phyloP scores from a whole-genome alignment of 768 basidiomycete species.

The Jaapia argillacea region DNA sequence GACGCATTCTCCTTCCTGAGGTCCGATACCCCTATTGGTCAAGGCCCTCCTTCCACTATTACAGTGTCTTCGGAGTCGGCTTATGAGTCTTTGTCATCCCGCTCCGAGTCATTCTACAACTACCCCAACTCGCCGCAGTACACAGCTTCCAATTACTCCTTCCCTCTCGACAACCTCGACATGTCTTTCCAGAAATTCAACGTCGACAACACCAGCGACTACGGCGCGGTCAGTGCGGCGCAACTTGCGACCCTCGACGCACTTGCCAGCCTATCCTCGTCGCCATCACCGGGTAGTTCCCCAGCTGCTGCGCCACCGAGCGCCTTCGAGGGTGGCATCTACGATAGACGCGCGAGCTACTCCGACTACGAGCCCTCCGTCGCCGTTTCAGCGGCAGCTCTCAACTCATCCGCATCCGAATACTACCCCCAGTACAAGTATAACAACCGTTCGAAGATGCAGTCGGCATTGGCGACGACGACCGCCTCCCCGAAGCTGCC shows the following conservation, averaged over 20 bases:
- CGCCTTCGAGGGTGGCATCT: constrained; percentile 21
- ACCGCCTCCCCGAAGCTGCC: constrained; percentile 44
- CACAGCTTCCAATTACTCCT: constrained; percentile 40
- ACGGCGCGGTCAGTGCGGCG: constrained; percentile 25
- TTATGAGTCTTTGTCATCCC: constrained; percentile 58
- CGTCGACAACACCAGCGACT: constrained; percentile 45
- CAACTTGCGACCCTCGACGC: constrained; percentile 4
- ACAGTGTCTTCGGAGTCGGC: constrained; percentile 73
- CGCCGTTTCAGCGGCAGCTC: constrained; percentile 35
- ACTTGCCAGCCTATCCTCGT: constrained; percentile 13
- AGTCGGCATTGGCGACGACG: constrained; percentile 40
- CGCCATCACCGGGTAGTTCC: constrained; percentile 48
- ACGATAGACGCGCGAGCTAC: constrained; percentile 38
- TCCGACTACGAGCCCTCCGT: constrained; percentile 55
- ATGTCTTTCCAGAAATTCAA: constrained; percentile 63
- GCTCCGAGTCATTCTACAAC: constrained; percentile 64
- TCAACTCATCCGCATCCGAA: constrained; percentile 39
- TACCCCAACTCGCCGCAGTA: constrained; percentile 41
- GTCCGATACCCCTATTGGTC: constrained; percentile 45
- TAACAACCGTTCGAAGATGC: constrained; percentile 13
- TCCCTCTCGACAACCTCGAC: constrained; percentile 57
- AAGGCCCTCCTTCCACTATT: constrained; percentile 69
- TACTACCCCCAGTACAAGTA: constrained; percentile 26
- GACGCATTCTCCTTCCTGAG: constrained; percentile 57
- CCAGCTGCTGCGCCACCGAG: constrained; percentile 33